These are phyloP conservation scores for Auricularia auricula-judae DNA, from an alignment of 768 basidiomycete species.

Conservation along the genomic window DNA sequence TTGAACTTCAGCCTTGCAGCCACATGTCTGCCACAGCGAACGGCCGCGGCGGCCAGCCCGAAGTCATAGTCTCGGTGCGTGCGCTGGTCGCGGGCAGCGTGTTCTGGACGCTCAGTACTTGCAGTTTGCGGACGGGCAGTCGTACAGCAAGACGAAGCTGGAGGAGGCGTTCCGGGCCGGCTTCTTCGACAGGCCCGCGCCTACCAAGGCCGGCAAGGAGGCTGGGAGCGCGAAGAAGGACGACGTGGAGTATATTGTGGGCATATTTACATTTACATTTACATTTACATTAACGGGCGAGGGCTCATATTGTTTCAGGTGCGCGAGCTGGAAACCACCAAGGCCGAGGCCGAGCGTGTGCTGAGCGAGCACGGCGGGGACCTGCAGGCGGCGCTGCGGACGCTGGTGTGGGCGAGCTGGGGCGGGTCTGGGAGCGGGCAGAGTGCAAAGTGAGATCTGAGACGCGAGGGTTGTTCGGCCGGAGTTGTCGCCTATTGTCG, in stretches of 20 bases:
- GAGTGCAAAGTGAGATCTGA: neutral
- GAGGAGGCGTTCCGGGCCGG: constrained; percentile 3
- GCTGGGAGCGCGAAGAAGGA: constrained; percentile 1
- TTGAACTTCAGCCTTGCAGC: neutral
- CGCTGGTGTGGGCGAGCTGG: constrained; percentile 1
- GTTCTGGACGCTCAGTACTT: neutral
- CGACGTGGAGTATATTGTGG: constrained; percentile 5
- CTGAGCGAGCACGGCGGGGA: constrained; percentile 4
- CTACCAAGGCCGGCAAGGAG: neutral
- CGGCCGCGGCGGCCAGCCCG: neutral
- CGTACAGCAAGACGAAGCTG: constrained; percentile 4
- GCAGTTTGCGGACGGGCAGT: constrained; percentile 1
- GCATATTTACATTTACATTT: neutral
- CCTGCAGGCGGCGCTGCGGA: neutral
- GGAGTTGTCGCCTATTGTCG: neutral
- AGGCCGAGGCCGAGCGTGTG: constrained; percentile 2
- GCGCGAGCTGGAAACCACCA: constrained; percentile 3
- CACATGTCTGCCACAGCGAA: neutral
- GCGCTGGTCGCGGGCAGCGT: neutral
- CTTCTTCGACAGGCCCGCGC: constrained; percentile 3
- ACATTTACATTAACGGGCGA: neutral
- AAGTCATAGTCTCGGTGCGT: neutral
- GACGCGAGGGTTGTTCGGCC: neutral
- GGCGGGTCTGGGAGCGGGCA: neutral
- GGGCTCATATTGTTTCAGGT: neutral